Conservation (phyloP, 345 rosid genomes). For the Cochlearia excelsa region DNA sequence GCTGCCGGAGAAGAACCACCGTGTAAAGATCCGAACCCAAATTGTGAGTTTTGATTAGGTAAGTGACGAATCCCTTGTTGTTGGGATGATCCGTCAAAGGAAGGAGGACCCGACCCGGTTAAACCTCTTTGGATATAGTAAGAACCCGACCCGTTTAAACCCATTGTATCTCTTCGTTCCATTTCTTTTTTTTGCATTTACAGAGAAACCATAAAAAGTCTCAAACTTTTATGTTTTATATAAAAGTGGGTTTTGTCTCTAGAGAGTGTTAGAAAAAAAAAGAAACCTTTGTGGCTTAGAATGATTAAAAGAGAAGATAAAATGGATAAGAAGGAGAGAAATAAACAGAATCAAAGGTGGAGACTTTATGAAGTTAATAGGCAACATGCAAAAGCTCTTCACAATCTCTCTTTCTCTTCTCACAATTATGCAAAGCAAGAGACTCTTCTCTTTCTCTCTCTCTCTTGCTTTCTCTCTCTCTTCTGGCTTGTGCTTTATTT, state of each 20-base stretch:
- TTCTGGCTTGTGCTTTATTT: conserved; percentile 14
- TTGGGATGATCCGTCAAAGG: conserved; percentile 55
- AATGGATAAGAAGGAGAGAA: conserved; percentile 32
- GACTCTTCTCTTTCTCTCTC: conserved; percentile 11
- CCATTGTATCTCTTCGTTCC: conserved; percentile 92
- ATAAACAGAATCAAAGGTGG: conserved; percentile 39
- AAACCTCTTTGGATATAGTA: conserved; percentile 82
- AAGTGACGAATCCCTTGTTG: conserved; percentile 50
- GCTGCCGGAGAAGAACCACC: conserved; percentile 31
- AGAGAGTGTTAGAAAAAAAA: background rate
- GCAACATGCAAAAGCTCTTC: conserved; percentile 35
- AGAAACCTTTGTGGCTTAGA: conserved; percentile 35
- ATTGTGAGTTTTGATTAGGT: conserved; percentile 34
- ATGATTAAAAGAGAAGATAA: conserved; percentile 19
- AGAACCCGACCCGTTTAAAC: conserved; percentile 69
- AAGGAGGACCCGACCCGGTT: conserved; percentile 56
- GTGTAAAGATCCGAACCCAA: conserved; percentile 15
- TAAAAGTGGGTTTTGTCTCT: too few species aligned
- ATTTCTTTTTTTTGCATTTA: conserved; percentile 53
- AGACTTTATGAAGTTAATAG: conserved; percentile 32
- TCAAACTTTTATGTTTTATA: conserved; percentile 14
- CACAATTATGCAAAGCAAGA: conserved; percentile 4
- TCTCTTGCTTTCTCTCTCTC: conserved; percentile 6
- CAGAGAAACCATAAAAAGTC: conserved; percentile 34
- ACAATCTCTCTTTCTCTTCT: conserved; percentile 27